Evolutionary conservation across 768 basidiomycete genomes (phyloP).

Genomic region (Boletus patriciae): DNA sequence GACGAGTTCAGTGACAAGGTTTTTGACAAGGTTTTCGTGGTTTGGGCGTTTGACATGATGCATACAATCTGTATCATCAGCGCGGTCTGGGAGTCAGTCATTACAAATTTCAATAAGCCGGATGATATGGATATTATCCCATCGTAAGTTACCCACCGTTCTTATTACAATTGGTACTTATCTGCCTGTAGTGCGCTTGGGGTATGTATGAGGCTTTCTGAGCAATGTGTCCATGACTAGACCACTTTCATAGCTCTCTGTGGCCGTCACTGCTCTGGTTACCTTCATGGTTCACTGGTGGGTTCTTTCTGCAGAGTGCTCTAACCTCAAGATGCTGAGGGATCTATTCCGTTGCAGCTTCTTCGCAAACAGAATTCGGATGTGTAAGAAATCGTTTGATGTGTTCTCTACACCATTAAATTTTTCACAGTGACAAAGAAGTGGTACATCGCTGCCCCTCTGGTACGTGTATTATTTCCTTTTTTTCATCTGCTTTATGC

Average conservation of each 20-base stretch:
- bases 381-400: constrained; percentile 20
- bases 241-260: constrained; percentile 25
- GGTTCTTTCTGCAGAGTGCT: neutral
- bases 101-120: constrained; percentile 25
- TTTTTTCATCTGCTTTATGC: neutral
- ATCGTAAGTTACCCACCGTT: constrained; percentile 12
- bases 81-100: constrained; percentile 30
- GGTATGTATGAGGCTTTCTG: constrained; percentile 10
- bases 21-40: constrained; percentile 23
- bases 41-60: constrained; percentile 31
- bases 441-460: constrained; percentile 33
- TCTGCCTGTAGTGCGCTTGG: constrained; percentile 24
- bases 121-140: constrained; percentile 30
- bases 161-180: neutral
- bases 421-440: constrained; percentile 28
- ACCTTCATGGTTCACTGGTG: constrained; percentile 37
- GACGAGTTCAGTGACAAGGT: neutral
- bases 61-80: constrained; percentile 30
- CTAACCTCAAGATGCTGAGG: neutral
- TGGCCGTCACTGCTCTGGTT: constrained; percentile 31
- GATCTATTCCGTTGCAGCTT: constrained; percentile 13
- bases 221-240: neutral
- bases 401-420: constrained; percentile 2
- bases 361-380: constrained; percentile 37
- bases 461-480: constrained; percentile 15